Conservation (phyloP, 495 filamentous ascomycete species). For the Xylaria scruposa region DNA sequence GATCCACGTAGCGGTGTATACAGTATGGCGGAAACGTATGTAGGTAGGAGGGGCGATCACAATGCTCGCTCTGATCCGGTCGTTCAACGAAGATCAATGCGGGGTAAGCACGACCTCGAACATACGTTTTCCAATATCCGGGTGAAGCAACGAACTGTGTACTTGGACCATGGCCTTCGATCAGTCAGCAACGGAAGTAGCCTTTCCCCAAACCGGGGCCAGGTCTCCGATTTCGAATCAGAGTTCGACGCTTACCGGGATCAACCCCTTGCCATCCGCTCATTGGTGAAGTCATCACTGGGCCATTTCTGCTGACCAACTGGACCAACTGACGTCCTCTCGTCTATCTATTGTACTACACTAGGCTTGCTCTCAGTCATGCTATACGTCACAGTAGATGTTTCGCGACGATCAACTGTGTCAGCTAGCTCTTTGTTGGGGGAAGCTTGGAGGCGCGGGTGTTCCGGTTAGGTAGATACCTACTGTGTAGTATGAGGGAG, state of each 20-base stretch:
- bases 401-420: background rate
- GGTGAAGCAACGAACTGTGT: background rate
- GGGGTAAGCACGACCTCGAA: constrained; percentile 32
- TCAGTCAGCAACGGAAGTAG: background rate
- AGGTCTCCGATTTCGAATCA: constrained; percentile 11
- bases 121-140: constrained; percentile 1
- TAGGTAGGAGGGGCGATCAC: constrained; percentile 29
- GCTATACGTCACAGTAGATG: constrained; percentile 14
- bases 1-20: background rate
- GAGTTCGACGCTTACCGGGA: constrained; percentile 29
- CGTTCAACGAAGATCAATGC: constrained; percentile 28
- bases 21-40: background rate
- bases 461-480: background rate
- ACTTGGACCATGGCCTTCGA: background rate
- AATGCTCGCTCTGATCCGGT: constrained; percentile 31
- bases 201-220: background rate
- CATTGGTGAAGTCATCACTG: constrained; percentile 43
- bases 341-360: background rate
- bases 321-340: constrained; percentile 28
- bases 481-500: background rate
- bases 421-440: constrained; percentile 14
- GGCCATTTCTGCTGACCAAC: constrained; percentile 22
- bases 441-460: constrained; percentile 6
- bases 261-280: constrained; percentile 17
- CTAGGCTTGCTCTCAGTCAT: background rate